Evolutionary conservation across 2,329 filamentous ascomycete species (phyloP).

Genomic region (Basipetospora chlamydospora): DNA sequence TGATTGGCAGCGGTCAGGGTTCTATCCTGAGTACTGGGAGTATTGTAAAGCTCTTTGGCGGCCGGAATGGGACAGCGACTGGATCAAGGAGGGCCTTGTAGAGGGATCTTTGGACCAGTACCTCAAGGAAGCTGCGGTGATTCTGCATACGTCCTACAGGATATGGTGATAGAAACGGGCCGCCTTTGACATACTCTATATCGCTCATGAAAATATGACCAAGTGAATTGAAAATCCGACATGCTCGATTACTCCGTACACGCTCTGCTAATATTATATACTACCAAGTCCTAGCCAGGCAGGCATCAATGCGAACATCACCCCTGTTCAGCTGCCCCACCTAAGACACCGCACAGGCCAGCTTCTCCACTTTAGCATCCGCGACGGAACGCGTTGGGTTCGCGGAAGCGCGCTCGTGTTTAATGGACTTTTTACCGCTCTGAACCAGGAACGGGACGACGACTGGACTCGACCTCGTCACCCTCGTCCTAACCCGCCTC

Average conservation of each 20-base stretch:
- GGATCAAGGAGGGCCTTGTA: conserved; percentile 6
- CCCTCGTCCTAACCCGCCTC: background rate
- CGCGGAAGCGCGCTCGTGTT: conserved; percentile 10
- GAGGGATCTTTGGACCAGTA: background rate
- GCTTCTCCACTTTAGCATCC: conserved; percentile 8
- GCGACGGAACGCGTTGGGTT: conserved; percentile 11
- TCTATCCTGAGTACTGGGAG: conserved; percentile 20
- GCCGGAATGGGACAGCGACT: conserved; percentile 5
- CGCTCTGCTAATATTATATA: too few species aligned
- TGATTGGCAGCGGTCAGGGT: conserved; percentile 26
- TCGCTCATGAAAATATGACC: background rate
- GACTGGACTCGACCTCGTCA: background rate
- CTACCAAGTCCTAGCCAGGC: background rate
- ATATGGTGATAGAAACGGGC: too few species aligned
- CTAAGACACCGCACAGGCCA: conserved; percentile 9
- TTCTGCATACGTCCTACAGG: conserved; percentile 10
- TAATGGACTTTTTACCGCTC: conserved; percentile 6
- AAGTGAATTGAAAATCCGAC: too few species aligned
- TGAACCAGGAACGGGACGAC: background rate
- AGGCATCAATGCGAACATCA: background rate
- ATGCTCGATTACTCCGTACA: too few species aligned
- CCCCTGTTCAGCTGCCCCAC: background rate
- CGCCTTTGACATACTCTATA: too few species aligned
- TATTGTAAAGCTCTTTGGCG: conserved; percentile 7
- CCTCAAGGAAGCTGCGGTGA: background rate